Evolutionary conservation across 2,329 filamentous ascomycete genomes (phyloP), one percentile per base, ranked within the genome.

Genomic region (Arthroderma uncinatum): DNA sequence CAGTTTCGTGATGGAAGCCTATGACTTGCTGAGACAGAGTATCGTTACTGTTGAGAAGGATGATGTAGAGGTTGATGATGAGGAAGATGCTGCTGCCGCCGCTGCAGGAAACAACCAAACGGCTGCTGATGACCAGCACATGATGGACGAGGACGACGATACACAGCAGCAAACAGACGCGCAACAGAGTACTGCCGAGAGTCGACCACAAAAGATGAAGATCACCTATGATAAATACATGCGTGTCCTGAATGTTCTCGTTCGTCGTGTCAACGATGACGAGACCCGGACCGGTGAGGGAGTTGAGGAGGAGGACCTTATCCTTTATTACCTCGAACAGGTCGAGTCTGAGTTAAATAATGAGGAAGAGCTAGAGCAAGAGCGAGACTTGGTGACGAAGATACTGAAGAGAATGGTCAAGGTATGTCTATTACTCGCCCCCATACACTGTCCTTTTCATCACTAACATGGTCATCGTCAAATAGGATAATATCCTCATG

Each of bases 41-140:
- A 98, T 98, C 70, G 96, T 98, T 66, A 93, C 87, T 1, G 93
- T 98, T 25, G 93, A 98, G 73, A 93, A 97, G 67, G 93, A 98
- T 65, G 93, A 98, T 65, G 84, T 98, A 14, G 92, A 97, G 67
- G 85, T 98, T 60, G 89, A 95, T 55, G 90, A 91, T 4, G 85
- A 89, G 2, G 86, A 87, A 19, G 82, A 83, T 19, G 76, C 75
- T 36, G 71, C 66, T 75, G 60, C 77, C 78, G 53, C 36, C 10
- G 9, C 53, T 2, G 34, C n/a, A 5, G 30, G 25, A 23, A 60
- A 70, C 74, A 48, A 48, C 44, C 44, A 48, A 9, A 12, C 44
- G 2, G 25, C 21, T n/a, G 23, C 78, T 73, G 44, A 74, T 67
- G 65, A 60, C 21, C 37, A 56, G 14, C 52, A 44, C 54, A 61